These are phyloP conservation scores for Stropharia rugosoannulata DNA, from an alignment of 768 basidiomycete genomes.

Conservation along the genomic window DNA sequence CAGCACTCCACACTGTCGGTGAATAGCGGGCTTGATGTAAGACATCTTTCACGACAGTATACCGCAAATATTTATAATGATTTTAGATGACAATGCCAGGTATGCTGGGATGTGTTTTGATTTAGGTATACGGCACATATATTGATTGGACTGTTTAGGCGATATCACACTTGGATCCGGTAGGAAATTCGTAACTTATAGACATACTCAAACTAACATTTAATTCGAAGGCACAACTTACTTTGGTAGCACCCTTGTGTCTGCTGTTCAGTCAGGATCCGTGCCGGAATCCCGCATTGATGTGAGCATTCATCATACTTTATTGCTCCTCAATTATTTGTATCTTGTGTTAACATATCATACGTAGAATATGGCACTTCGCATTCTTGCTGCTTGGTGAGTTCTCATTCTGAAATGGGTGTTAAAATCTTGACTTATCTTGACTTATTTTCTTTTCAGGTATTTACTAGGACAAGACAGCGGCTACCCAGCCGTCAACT, in stretches of 20 bases:
- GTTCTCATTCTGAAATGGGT: neutral
- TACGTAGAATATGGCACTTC: constrained; percentile 61
- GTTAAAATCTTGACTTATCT: neutral
- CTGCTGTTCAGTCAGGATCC: constrained; percentile 57
- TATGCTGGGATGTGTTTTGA: neutral
- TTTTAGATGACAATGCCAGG: constrained; percentile 74
- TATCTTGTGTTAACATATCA: neutral
- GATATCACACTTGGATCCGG: constrained; percentile 52
- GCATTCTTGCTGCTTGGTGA: constrained; percentile 67
- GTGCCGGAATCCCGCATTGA: constrained; percentile 61
- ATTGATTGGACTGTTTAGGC: constrained; percentile 17
- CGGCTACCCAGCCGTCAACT: constrained; percentile 59
- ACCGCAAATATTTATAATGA: neutral
- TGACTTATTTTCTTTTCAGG: constrained; percentile 16
- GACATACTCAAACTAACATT: neutral
- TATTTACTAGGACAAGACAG: constrained; percentile 56
- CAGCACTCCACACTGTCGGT: constrained; percentile 52
- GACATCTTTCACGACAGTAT: constrained; percentile 13
- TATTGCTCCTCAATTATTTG: too few species aligned
- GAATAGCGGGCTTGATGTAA: constrained; percentile 61
- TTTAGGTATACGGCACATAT: too few species aligned
- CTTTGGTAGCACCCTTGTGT: constrained; percentile 60
- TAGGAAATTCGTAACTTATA: constrained; percentile 4
- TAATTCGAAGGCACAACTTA: constrained; percentile 39
- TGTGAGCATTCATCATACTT: constrained; percentile 28